Evolutionary conservation across 1,284 basidiomycete species (phyloP), one percentile per base, ranked within the genome.

Genomic region (Phlebopus sp.): DNA sequence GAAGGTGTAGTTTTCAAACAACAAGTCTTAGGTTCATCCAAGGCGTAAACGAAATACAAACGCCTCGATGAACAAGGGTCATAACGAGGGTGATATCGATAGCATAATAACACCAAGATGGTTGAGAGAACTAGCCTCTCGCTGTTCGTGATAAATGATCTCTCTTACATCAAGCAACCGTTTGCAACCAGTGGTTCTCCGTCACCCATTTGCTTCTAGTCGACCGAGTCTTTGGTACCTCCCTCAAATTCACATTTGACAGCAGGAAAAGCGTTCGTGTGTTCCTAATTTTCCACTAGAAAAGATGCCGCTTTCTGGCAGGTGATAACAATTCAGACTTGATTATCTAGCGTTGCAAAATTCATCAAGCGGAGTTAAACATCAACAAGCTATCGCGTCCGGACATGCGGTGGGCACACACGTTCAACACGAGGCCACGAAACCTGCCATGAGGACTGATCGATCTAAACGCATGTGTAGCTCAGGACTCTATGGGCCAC

Each of bases 371-470:
- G n/a, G n/a, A n/a, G n/a, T n/a, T 6, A 23, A 23, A 23, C 3
- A 23, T 23, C 21, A 6, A 23, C 21, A 6, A 23, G 21, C 21
- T 23, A 23, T 23, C 21, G 21, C 21, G 21, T 23, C 21, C 21
- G 21, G 19, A 54, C 50, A 34, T 18, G 27, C 10, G 25, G 27
- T 42, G 40, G 30, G 10, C 31, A 52, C 62, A 66, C 57, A 62
- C 46, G 62, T 47, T 30, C 25, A 30, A 46, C 63, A 65, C 53
- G 64, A 63, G 63, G 29, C 29, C 15, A 34, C 7, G n/a, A 34
- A 17, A 19, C 17, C 7, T 19, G 29, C 40, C 40, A 42, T 18
- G 40, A 42, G 40, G 27, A 18, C 40, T 13, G n/a, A 42, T 42
- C 40, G 40, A 42, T 42, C 31, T 4, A 31, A 32, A 13, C 29